Conservation (phyloP, 495 filamentous ascomycete genomes). For the Aspergillus ellipticus region DNA sequence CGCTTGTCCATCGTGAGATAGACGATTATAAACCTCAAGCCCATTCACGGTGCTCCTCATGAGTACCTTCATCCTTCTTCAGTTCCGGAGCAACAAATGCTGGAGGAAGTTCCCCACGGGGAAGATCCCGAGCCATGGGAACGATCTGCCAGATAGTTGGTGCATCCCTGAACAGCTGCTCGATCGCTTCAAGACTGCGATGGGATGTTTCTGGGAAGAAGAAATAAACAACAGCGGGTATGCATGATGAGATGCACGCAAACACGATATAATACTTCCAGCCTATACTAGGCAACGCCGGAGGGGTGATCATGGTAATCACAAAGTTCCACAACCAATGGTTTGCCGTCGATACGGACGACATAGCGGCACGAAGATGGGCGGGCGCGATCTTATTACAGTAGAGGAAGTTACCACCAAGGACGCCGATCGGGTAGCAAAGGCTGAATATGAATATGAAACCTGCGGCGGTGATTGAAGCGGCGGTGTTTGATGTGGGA, state of each 20-base stretch:
- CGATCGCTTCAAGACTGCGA: slow-evolving; percentile 61
- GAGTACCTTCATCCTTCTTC: too few species aligned
- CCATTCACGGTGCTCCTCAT: background rate
- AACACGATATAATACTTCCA: slow-evolving; percentile 23
- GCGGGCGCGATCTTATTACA: slow-evolving; percentile 53
- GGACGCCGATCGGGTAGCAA: slow-evolving; percentile 54
- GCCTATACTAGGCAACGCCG: slow-evolving; percentile 18
- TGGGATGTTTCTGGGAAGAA: slow-evolving; percentile 61
- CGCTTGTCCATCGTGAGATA: too few species aligned
- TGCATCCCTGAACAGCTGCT: slow-evolving; percentile 55
- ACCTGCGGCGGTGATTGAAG: slow-evolving; percentile 33
- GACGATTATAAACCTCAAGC: background rate
- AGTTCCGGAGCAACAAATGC: background rate
- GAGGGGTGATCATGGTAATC: slow-evolving; percentile 52
- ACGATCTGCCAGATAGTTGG: slow-evolving; percentile 1
- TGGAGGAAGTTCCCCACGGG: background rate
- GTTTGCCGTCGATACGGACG: slow-evolving; percentile 46
- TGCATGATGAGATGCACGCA: slow-evolving; percentile 12
- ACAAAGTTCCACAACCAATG: slow-evolving; percentile 58
- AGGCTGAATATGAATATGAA: slow-evolving; percentile 56
- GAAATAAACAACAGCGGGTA: slow-evolving; percentile 49
- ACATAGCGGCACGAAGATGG: slow-evolving; percentile 48
- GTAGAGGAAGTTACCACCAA: slow-evolving; percentile 54
- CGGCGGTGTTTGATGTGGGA: slow-evolving; percentile 28
- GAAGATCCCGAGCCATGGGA: slow-evolving; percentile 5